Conservation (phyloP, 192 early-diverging fungal genomes). For the Endogone sp. region DNA sequence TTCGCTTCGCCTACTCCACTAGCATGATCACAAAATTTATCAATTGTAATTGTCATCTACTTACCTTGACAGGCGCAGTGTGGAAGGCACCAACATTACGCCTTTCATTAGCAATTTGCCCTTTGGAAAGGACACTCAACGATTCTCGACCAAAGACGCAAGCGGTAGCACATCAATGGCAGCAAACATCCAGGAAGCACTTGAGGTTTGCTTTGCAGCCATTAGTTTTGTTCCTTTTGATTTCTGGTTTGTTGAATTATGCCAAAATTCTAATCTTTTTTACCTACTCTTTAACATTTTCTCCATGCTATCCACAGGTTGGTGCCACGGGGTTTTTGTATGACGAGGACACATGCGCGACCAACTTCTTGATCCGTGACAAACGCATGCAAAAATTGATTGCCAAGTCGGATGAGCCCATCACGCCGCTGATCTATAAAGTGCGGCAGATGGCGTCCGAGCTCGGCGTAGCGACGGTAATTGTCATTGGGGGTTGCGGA, state of each 20-base stretch:
- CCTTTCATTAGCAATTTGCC: constrained; percentile 53
- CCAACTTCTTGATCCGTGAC: constrained; percentile 58
- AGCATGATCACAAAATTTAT: background rate
- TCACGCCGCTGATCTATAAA: constrained; percentile 52
- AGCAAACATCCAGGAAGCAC: constrained; percentile 48
- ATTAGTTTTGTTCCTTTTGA: background rate
- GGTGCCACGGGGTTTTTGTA: constrained; percentile 36
- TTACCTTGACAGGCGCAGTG: constrained; percentile 11
- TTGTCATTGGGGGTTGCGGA: constrained; percentile 55
- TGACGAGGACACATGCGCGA: constrained; percentile 61
- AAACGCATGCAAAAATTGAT: constrained; percentile 50
- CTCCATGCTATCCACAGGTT: too few species aligned
- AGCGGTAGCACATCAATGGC: constrained; percentile 58
- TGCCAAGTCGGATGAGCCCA: constrained; percentile 40
- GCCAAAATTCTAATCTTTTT: background rate
- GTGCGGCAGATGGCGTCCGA: constrained; percentile 35
- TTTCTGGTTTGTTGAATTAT: too few species aligned
- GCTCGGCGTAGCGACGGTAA: constrained; percentile 33
- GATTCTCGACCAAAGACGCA: constrained; percentile 44
- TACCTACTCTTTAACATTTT: background rate
- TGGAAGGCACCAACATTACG: constrained; percentile 42
- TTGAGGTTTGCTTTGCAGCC: constrained; percentile 21
- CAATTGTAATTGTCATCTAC: too few species aligned
- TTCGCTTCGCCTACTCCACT: background rate
- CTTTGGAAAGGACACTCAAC: constrained; percentile 31